phyloP scores from a whole-genome alignment of 352 stramenopile species.

The Globisporangium apiculatum region DNA sequence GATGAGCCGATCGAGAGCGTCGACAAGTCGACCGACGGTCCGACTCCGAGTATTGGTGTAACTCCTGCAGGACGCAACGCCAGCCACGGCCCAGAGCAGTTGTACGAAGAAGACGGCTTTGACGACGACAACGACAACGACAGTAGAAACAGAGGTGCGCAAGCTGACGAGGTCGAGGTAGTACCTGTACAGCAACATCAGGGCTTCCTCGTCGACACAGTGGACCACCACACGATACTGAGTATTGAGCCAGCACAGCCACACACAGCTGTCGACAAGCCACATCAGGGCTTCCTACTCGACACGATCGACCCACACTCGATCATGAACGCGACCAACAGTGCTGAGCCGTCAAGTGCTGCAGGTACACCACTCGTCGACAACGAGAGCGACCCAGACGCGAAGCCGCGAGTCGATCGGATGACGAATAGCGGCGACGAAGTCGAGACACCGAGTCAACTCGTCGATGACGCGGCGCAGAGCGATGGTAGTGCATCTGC shows the following conservation, averaged over 20 bases:
- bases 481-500: too few relatives aligned
- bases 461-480: too few relatives aligned
- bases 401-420: too few relatives aligned
- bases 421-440: too few relatives aligned
- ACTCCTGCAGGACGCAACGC: neutral
- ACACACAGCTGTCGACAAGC: too few relatives aligned
- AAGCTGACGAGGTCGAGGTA: too few relatives aligned
- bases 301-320: slow-evolving; percentile 3
- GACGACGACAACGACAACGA: slow-evolving; percentile 11
- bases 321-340: too few relatives aligned
- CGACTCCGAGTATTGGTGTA: neutral
- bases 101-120: slow-evolving; percentile 29
- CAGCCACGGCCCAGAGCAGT: neutral
- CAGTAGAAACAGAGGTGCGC: neutral
- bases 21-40: neutral
- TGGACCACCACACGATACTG: neutral
- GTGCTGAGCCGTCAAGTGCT: too few relatives aligned
- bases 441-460: too few relatives aligned
- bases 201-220: slow-evolving; percentile 1
- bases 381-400: neutral
- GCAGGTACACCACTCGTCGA: neutral
- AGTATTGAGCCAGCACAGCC: neutral
- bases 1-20: neutral
- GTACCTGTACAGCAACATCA: neutral
- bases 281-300: too few relatives aligned